phyloP scores from a whole-genome alignment of 768 basidiomycete species.

The Termitomyces sp. region DNA sequence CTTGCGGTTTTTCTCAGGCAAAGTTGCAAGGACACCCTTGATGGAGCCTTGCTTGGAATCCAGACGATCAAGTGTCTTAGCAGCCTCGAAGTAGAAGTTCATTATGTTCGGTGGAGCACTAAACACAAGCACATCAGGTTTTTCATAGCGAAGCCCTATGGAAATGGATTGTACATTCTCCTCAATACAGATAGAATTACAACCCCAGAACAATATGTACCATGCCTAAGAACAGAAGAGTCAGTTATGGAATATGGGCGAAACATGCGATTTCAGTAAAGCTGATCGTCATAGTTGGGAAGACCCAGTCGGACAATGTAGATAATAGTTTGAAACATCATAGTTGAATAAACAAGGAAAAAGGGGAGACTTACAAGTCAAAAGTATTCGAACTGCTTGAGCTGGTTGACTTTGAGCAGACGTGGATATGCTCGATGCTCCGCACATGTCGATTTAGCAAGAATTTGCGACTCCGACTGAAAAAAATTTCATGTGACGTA shows the following conservation, averaged over 20 bases:
- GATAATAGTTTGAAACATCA: conserved; percentile 72
- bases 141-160: conserved; percentile 8
- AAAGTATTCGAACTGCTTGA: too few species aligned
- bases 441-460: neutral
- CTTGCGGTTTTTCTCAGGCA: conserved; percentile 71
- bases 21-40: conserved; percentile 70
- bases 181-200: conserved; percentile 5
- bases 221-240: conserved; percentile 8
- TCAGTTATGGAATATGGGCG: neutral
- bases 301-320: conserved; percentile 82
- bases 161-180: conserved; percentile 15
- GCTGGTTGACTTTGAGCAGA: too few species aligned
- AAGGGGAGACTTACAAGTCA: conserved; percentile 2
- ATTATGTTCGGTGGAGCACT: conserved; percentile 38
- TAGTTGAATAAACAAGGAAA: conserved; percentile 11
- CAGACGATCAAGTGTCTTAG: conserved; percentile 75
- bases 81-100: conserved; percentile 96
- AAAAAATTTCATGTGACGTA: conserved; percentile 20
- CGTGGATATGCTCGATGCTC: neutral
- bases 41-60: conserved; percentile 91
- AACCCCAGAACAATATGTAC: neutral
- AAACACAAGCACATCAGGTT: conserved; percentile 22
- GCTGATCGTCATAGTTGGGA: conserved; percentile 45
- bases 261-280: conserved; percentile 21
- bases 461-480: conserved; percentile 28